A percentile compares a stretch with the other conserved stretches of the same genome.
phyloP scores from a whole-genome alignment of 768 basidiomycete species.

The Rhizopogon rudus region DNA sequence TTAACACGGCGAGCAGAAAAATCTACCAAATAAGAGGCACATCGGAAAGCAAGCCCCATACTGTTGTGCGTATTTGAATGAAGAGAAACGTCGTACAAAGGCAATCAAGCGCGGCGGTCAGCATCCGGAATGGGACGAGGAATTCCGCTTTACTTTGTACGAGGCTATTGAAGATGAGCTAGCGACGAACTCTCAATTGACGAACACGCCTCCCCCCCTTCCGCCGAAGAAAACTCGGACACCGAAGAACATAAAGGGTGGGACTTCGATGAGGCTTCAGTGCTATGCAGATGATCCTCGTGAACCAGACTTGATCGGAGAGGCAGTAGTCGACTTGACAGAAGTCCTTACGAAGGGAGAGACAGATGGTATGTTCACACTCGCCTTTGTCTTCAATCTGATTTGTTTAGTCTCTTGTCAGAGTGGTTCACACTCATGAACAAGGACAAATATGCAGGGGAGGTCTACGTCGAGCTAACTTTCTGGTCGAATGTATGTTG shows the following conservation, averaged over 20 bases:
- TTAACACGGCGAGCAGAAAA: constrained; percentile 50
- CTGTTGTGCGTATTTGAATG: constrained; percentile 73
- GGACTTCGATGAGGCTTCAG: constrained; percentile 69
- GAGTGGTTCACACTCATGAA: constrained; percentile 92
- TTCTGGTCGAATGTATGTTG: constrained; percentile 87
- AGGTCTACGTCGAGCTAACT: constrained; percentile 93
- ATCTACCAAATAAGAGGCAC: constrained; percentile 85
- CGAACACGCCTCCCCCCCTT: constrained; percentile 56
- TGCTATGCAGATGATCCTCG: constrained; percentile 95
- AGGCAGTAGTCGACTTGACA: constrained; percentile 80
- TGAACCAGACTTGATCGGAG: constrained; percentile 95
- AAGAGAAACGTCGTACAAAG: constrained; percentile 83
- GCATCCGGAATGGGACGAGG: constrained; percentile 99
- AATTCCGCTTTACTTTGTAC: constrained; percentile 85
- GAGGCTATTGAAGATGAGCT: constrained; percentile 67
- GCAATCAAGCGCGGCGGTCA: constrained; percentile 97
- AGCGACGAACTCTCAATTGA: constrained; percentile 33
- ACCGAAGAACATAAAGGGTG: constrained; percentile 59
- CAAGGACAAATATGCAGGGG: constrained; percentile 93
- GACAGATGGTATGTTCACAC: constrained; percentile 73
- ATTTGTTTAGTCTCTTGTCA: constrained; percentile 29
- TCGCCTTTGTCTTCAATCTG: background rate
- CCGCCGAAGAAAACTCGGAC: constrained; percentile 53
- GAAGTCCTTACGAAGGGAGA: constrained; percentile 93
- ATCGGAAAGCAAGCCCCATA: constrained; percentile 99